Base-by-base conservation (phyloP, 1,139 yeast species). In the Pichia sp. region DNA sequence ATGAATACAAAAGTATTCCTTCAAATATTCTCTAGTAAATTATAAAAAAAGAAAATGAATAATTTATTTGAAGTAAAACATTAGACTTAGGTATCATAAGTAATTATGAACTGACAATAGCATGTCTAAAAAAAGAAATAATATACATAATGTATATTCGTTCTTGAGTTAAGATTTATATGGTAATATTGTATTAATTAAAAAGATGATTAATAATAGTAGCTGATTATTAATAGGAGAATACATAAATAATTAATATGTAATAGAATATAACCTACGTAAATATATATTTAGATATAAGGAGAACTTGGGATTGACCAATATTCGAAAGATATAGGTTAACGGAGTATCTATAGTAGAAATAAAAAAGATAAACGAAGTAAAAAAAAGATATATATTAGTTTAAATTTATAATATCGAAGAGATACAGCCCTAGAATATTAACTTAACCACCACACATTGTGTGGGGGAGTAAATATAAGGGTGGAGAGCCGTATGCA, bases 401-500 rank as follows among this genome's bases (percentile, higher is more conserved):
- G 36, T 30, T 44, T 44, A 28, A 19, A 30, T 30, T 26, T 28
- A 44, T 19, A 28, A 44, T 44, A 44, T 30, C 36, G 46, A 44
- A 44, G 46, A 30, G 37, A 44, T 26, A 42, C 39, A 36, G 47
- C 40, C 18, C 39, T 47, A 30, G 12, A 30, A 30, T 30, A 30
- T 30, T 30, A 8, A 30, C 36, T 30, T 8, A 30, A 30, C 7
- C 7, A 6, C 28, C 28, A 25, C 36, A 12, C 4, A 9, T 4
- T 30, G n/a, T 8, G 36, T 6, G 36, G 36, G 36, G 36, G 36
- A 30, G 36, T 30, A 39, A 23, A 25, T 30, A 49, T 34, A 22
- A 21, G 21, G 19, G 21, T 47, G 40, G 50, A 47, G 37, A 47
- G 50, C 50, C 44, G 50, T 47, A 47, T 47, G 50, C 50, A 42